Conservation (phyloP, 768 basidiomycete species). For the Rhizopogon roseolus region DNA sequence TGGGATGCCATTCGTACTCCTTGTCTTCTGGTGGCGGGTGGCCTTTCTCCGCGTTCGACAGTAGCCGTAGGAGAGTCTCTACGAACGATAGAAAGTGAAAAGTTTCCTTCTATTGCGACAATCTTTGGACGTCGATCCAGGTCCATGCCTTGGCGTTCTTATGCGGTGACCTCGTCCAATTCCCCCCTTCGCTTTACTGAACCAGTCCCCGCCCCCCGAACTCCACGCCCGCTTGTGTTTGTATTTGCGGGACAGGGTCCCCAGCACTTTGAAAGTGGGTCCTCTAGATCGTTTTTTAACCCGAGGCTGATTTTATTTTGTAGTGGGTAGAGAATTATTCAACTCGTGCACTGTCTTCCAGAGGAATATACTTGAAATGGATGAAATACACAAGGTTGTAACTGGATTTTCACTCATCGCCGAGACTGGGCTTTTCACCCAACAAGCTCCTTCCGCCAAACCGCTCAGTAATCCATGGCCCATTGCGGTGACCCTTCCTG, state of each 20-base stretch:
- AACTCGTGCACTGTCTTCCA: constrained; percentile 31
- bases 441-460: constrained; percentile 5
- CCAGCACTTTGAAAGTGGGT: constrained; percentile 35
- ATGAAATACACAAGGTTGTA: constrained; percentile 24
- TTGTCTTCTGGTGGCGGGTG: constrained; percentile 20
- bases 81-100: background rate
- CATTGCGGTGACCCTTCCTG: constrained; percentile 34
- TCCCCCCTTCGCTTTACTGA: constrained; percentile 15
- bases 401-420: constrained; percentile 33
- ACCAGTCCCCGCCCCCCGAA: constrained; percentile 23
- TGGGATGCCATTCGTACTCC: background rate
- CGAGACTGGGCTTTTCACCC: constrained; percentile 32
- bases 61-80: constrained; percentile 3
- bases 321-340: constrained; percentile 36
- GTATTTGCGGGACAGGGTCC: constrained; percentile 37
- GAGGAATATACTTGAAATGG: constrained; percentile 32
- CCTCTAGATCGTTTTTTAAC: too few species aligned
- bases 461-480: constrained; percentile 18
- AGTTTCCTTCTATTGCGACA: background rate
- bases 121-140: constrained; percentile 23
- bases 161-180: constrained; percentile 12
- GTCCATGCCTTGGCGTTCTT: constrained; percentile 30
- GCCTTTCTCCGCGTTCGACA: constrained; percentile 31
- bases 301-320: background rate
- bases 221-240: constrained; percentile 28